Conservation (phyloP, 345 rosid species). For the Acer yangbiense region DNA sequence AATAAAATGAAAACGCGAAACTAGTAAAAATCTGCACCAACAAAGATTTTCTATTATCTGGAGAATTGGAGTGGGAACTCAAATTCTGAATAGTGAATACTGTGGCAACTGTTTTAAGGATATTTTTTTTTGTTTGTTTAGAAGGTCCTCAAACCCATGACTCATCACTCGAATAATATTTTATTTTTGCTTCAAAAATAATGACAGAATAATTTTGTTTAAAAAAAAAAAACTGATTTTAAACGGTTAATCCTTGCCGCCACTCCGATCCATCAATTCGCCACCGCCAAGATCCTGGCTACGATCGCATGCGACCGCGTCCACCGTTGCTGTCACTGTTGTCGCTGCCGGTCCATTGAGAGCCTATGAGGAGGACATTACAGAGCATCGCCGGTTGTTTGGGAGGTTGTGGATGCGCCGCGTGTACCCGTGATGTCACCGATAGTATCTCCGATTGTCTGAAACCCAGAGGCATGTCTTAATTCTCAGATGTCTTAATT, state of each 20-base stretch:
- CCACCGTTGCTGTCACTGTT: neutral
- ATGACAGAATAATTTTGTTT: too few species aligned
- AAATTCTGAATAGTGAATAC: too few species aligned
- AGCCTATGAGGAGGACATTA: constrained; percentile 44
- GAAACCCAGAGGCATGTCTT: constrained; percentile 24
- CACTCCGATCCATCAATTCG: neutral
- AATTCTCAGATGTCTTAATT: neutral
- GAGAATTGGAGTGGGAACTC: too few species aligned
- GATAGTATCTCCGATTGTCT: constrained; percentile 19
- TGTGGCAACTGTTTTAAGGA: too few species aligned
- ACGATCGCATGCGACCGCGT: neutral
- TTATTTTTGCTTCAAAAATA: too few species aligned
- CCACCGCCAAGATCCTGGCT: neutral
- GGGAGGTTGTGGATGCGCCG: constrained; percentile 31
- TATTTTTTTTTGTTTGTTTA: too few species aligned
- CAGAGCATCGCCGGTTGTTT: constrained; percentile 41
- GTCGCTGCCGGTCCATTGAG: constrained; percentile 1
- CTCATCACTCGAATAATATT: too few species aligned
- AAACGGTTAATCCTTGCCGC: constrained; percentile 30
- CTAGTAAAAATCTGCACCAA: too few species aligned
- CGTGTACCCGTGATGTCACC: constrained; percentile 18
- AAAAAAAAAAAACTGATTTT: too few species aligned
- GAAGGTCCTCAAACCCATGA: too few species aligned
- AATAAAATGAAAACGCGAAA: too few species aligned
- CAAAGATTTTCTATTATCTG: too few species aligned